Conservation (phyloP, 2,329 filamentous ascomycete genomes). For the Apiospora hydei region DNA sequence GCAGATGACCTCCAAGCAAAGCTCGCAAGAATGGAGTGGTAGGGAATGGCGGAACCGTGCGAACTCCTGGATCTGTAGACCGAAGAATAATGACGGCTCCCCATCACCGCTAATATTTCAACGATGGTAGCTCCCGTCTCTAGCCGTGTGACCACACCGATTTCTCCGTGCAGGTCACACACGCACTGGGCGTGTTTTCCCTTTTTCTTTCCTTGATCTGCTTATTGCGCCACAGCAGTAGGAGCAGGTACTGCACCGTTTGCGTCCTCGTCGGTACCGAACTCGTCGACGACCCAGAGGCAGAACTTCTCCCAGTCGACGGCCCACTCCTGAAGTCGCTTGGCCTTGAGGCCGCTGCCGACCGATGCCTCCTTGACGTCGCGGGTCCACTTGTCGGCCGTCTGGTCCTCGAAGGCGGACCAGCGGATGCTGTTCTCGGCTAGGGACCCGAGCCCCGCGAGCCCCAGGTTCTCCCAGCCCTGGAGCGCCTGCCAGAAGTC, state of each 20-base stretch:
- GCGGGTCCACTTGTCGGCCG: slow-evolving; percentile 71
- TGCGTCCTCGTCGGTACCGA: slow-evolving; percentile 47
- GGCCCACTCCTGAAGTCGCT: slow-evolving; percentile 79
- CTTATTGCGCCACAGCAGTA: neutral
- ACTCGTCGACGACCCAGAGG: slow-evolving; percentile 86
- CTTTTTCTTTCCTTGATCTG: neutral
- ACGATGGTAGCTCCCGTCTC: neutral
- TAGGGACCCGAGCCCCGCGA: slow-evolving; percentile 84
- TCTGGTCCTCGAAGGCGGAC: slow-evolving; percentile 87
- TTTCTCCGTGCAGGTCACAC: neutral
- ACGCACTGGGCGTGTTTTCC: neutral
- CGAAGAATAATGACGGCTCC: neutral
- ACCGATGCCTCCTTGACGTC: slow-evolving; percentile 77
- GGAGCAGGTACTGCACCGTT: neutral
- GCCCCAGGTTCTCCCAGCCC: slow-evolving; percentile 88
- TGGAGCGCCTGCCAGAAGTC: slow-evolving; percentile 95
- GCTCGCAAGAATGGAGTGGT: neutral
- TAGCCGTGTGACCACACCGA: neutral
- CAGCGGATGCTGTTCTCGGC: slow-evolving; percentile 93
- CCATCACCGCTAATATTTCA: neutral
- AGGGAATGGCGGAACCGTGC: neutral
- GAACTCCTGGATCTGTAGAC: neutral
- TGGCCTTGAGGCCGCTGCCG: slow-evolving; percentile 74
- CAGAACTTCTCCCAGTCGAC: slow-evolving; percentile 89
- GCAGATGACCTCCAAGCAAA: neutral